Evolutionary conservation across 2,329 filamentous ascomycete species (phyloP).

Genomic region (Fusarium lateritium): DNA sequence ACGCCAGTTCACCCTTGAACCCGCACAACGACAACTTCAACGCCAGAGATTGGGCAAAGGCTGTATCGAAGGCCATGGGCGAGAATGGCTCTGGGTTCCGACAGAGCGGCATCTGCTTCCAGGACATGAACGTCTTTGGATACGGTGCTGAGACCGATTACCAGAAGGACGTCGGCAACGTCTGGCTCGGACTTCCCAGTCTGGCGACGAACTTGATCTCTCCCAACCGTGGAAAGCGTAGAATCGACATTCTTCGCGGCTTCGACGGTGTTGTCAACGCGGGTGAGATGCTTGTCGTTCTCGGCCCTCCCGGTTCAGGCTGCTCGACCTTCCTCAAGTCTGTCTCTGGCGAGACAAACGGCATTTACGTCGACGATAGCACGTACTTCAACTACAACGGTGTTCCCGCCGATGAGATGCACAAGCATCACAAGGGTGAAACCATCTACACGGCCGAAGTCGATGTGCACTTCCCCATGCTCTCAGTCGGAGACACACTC

Average conservation of each 20-base stretch:
- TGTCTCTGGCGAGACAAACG: conserved; percentile 72
- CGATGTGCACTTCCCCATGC: conserved; percentile 60
- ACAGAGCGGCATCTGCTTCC: conserved; percentile 58
- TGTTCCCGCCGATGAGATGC: conserved; percentile 38
- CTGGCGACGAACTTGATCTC: conserved; percentile 10
- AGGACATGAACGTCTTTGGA: conserved; percentile 61
- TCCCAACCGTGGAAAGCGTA: conserved; percentile 27
- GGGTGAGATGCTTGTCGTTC: conserved; percentile 79
- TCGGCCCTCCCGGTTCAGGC: conserved; percentile 73
- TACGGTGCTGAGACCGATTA: conserved; percentile 65
- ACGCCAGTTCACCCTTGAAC: conserved; percentile 61
- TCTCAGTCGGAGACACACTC: conserved; percentile 76
- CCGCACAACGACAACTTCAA: conserved; percentile 65
- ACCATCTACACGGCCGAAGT: conserved; percentile 45
- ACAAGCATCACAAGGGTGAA: conserved; percentile 39
- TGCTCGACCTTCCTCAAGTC: conserved; percentile 78
- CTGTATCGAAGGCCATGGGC: conserved; percentile 44
- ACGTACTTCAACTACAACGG: conserved; percentile 46
- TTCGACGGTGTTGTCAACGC: conserved; percentile 75
- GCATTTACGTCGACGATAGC: conserved; percentile 69
- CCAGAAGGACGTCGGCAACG: conserved; percentile 59
- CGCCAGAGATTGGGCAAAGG: conserved; percentile 58
- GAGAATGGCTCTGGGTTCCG: conserved; percentile 49
- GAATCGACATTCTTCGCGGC: conserved; percentile 67
- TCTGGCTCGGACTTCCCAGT: conserved; percentile 50